These are phyloP conservation scores for Saccharum spontaneum DNA, from an alignment of 176 grass and related monocot genomes.

Conservation along the genomic window DNA sequence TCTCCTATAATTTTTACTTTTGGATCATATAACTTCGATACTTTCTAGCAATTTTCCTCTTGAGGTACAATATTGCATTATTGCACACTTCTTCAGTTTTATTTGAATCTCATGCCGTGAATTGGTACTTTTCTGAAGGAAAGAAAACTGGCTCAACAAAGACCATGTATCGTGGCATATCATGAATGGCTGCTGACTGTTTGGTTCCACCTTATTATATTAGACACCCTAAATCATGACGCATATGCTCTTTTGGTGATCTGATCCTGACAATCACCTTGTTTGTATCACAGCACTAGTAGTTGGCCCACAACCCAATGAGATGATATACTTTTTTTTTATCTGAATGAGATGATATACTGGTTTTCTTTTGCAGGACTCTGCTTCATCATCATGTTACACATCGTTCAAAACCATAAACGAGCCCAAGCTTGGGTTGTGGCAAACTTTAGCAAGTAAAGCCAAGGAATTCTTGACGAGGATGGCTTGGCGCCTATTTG, in stretches of 20 bases:
- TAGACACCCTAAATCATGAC: background rate
- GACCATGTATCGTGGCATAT: background rate
- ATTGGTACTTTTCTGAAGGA: background rate
- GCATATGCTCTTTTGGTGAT: background rate
- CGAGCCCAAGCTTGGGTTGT: constrained; percentile 69
- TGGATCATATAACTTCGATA: background rate
- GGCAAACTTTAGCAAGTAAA: constrained; percentile 63
- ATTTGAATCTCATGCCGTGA: background rate
- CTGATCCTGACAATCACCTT: background rate
- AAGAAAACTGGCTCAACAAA: background rate
- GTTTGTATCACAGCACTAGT: background rate
- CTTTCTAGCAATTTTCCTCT: background rate
- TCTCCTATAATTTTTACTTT: too few relatives aligned
- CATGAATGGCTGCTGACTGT: background rate
- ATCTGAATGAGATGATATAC: background rate
- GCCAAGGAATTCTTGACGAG: constrained; percentile 71
- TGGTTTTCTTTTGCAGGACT: constrained; percentile 31
- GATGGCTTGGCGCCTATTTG: constrained; percentile 51
- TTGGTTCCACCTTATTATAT: background rate
- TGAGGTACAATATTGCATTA: background rate
- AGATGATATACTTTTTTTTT: background rate
- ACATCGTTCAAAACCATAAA: constrained; percentile 68
- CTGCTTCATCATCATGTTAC: constrained; percentile 46
- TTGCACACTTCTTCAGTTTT: background rate
- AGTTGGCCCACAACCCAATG: background rate